Conservation (phyloP, 1,139 yeast genomes). For the Debaryomyces robertsiae region DNA sequence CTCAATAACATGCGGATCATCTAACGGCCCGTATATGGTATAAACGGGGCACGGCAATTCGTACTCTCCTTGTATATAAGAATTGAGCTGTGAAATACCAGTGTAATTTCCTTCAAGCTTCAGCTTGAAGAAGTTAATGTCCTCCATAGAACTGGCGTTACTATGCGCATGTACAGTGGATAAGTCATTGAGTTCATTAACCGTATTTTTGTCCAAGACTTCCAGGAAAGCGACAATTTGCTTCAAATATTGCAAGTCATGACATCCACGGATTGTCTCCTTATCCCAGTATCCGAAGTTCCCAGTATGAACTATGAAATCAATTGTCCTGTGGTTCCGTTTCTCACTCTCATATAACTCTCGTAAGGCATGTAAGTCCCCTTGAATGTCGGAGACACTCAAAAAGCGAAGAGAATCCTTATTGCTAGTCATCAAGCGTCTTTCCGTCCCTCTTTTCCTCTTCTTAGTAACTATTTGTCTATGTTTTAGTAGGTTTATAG, state of each 20-base stretch:
- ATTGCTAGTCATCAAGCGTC: constrained; percentile 7
- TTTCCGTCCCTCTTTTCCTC: no score
- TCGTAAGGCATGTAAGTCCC: constrained; percentile 28
- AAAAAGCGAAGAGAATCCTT: constrained; percentile 20
- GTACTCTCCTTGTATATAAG: constrained; percentile 50
- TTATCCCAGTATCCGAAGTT: constrained; percentile 77
- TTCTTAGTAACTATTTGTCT: background rate
- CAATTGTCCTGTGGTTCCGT: constrained; percentile 18
- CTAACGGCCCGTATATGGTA: constrained; percentile 74
- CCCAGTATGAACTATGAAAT: constrained; percentile 68
- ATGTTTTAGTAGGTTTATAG: background rate
- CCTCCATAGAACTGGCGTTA: constrained; percentile 14
- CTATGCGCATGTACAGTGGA: constrained; percentile 38
- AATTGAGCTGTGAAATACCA: constrained; percentile 56
- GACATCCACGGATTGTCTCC: constrained; percentile 52
- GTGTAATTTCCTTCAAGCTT: constrained; percentile 30
- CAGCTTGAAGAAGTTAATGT: constrained; percentile 39
- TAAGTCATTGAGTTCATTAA: constrained; percentile 49
- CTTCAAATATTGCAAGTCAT: constrained; percentile 57
- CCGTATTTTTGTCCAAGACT: constrained; percentile 48
- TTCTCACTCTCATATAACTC: constrained; percentile 22
- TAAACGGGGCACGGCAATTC: constrained; percentile 66
- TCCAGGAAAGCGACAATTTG: constrained; percentile 74
- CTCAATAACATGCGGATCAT: constrained; percentile 67
- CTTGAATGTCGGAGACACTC: constrained; percentile 39